phyloP scores from a whole-genome alignment of 108 stramenopile genomes.

The Aurantiochytrium sp. region DNA sequence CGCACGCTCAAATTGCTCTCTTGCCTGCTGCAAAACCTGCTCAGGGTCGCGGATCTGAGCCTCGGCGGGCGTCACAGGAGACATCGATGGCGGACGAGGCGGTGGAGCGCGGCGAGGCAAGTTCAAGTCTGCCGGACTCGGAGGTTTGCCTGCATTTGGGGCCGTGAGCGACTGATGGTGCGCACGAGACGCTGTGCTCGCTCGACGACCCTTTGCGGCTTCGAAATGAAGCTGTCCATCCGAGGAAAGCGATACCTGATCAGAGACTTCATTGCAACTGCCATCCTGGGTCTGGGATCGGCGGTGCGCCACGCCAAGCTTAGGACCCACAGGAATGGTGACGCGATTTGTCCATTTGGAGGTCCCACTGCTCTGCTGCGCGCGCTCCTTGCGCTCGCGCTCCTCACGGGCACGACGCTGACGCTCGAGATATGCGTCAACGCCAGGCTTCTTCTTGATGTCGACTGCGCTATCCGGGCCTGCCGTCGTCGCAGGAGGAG shows the following conservation, averaged over 20 bases:
- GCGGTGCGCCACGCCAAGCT: not conserved
- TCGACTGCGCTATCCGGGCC: not conserved
- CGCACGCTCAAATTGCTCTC: not conserved
- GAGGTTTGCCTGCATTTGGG: not conserved
- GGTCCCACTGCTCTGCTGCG: not conserved
- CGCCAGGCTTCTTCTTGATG: not conserved
- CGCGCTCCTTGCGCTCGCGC: not conserved
- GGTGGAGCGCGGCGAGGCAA: not conserved
- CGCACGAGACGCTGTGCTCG: no score
- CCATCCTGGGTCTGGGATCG: not conserved
- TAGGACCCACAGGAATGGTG: not conserved
- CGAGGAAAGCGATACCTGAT: not conserved
- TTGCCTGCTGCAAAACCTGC: not conserved
- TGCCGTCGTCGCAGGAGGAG: no score
- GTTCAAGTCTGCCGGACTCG: not conserved
- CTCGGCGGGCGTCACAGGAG: not conserved
- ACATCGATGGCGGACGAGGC: not conserved
- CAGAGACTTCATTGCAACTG: not conserved
- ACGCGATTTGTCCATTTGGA: not conserved
- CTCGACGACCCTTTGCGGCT: no score
- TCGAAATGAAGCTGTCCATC: not conserved
- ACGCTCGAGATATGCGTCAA: not conserved
- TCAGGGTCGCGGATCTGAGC: not conserved
- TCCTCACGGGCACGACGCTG: not conserved
- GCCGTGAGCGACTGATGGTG: no score